phyloP scores from a whole-genome alignment of 768 basidiomycete species.

The Boletus patriciae region DNA sequence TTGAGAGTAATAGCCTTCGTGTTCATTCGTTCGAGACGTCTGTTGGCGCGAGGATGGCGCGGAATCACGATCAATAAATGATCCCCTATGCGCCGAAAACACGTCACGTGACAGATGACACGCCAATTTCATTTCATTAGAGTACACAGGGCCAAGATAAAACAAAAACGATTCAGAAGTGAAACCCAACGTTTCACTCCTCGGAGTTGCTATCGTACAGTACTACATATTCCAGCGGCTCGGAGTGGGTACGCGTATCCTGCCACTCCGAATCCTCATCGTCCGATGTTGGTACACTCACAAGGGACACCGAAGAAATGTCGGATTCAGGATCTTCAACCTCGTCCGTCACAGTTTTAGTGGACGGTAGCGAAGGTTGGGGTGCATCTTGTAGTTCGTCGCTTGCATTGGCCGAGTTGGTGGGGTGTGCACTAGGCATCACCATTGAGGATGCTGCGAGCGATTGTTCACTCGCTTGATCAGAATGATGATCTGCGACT shows the following conservation, averaged over 20 bases:
- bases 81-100: constrained; percentile 10
- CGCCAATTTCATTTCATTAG: not conserved
- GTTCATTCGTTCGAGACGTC: not conserved
- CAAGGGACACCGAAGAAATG: constrained; percentile 52
- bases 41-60: not conserved
- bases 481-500: constrained; percentile 53
- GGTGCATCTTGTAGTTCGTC: constrained; percentile 7
- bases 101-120: constrained; percentile 11
- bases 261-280: constrained; percentile 59
- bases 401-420: constrained; percentile 12
- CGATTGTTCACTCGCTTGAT: constrained; percentile 45
- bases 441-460: constrained; percentile 65
- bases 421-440: constrained; percentile 51
- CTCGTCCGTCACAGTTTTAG: constrained; percentile 41
- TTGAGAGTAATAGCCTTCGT: not conserved
- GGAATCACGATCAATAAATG: not conserved
- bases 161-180: not conserved
- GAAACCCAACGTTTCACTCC: constrained; percentile 31
- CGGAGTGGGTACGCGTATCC: constrained; percentile 49
- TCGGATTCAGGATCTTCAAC: constrained; percentile 38
- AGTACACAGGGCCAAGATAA: not conserved
- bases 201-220: constrained; percentile 68
- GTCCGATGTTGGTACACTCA: constrained; percentile 59
- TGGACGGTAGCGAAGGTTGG: constrained; percentile 18
- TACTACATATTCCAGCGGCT: constrained; percentile 63